Conservation (phyloP, 2,329 filamentous ascomycete genomes). For the Sclerotinia trifoliorum region DNA sequence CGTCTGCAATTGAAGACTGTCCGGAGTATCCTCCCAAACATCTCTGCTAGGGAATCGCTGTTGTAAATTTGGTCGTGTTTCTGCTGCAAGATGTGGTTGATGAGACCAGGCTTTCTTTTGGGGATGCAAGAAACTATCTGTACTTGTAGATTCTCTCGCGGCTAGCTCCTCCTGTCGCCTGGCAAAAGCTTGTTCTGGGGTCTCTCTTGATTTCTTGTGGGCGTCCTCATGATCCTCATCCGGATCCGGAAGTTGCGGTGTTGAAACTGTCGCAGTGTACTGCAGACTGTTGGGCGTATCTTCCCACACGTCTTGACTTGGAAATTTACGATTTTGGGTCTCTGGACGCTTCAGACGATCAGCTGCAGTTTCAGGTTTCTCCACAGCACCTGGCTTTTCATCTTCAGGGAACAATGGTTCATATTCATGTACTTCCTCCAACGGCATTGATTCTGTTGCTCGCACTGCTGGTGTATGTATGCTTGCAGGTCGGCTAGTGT, state of each 20-base stretch:
- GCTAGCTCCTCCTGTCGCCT: constrained; percentile 64
- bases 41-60: constrained; percentile 87
- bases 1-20: constrained; percentile 76
- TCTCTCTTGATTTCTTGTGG: constrained; percentile 37
- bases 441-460: constrained; percentile 59
- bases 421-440: constrained; percentile 90
- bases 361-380: constrained; percentile 51
- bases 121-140: constrained; percentile 54
- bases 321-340: constrained; percentile 68
- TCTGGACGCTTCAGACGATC: constrained; percentile 57
- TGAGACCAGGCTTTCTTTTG: constrained; percentile 51
- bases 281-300: constrained; percentile 86
- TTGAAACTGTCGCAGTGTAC: constrained; percentile 77
- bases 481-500: constrained; percentile 62
- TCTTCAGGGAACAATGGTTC: constrained; percentile 91
- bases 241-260: constrained; percentile 59
- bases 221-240: constrained; percentile 42
- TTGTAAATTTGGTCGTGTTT: constrained; percentile 55
- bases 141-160: constrained; percentile 50
- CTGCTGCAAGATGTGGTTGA: constrained; percentile 51
- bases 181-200: constrained; percentile 63
- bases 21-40: constrained; percentile 91
- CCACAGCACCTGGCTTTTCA: constrained; percentile 49
- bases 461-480: constrained; percentile 52
- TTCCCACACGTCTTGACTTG: constrained; percentile 96